These are phyloP conservation scores for Cryptococcus sp. DNA, from an alignment of 1,284 basidiomycete species.

Conservation along the genomic window DNA sequence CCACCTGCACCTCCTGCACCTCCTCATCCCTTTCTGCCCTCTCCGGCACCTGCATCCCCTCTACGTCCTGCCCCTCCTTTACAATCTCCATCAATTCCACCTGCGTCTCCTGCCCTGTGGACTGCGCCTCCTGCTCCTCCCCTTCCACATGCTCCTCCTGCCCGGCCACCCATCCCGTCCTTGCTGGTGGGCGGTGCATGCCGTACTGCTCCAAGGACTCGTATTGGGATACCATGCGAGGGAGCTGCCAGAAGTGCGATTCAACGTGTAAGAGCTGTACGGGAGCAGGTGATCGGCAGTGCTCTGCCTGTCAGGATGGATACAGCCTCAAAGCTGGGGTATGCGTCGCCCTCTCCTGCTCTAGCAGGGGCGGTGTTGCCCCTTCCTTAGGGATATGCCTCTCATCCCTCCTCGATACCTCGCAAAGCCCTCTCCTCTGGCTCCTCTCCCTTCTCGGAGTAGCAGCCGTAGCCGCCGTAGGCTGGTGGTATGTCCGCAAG, in stretches of 20 bases:
- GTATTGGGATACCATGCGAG: slow-evolving; percentile 37
- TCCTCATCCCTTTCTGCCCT: slow-evolving; percentile 29
- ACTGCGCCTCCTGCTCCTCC: slow-evolving; percentile 47
- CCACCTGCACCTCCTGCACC: slow-evolving; percentile 44
- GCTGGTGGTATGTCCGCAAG: slow-evolving; percentile 30
- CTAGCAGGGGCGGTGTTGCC: slow-evolving; percentile 21
- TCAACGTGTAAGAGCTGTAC: slow-evolving; percentile 43
- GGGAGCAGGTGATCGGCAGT: slow-evolving; percentile 24
- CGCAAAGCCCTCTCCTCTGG: slow-evolving; percentile 17
- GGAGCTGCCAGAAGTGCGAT: slow-evolving; percentile 43
- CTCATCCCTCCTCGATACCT: slow-evolving; percentile 25
- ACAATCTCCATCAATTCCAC: slow-evolving; percentile 33
- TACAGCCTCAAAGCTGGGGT: slow-evolving; percentile 34
- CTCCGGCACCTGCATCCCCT: slow-evolving; percentile 41
- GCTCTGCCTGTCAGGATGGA: slow-evolving; percentile 44
- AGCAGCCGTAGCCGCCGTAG: slow-evolving; percentile 16
- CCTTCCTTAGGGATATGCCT: slow-evolving; percentile 48
- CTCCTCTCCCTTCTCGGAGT: slow-evolving; percentile 27
- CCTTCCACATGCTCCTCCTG: slow-evolving; percentile 42
- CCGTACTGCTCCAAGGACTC: slow-evolving; percentile 38
- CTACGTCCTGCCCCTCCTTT: slow-evolving; percentile 37
- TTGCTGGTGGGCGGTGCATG: slow-evolving; percentile 43
- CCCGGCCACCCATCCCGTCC: slow-evolving; percentile 40
- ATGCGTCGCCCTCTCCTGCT: slow-evolving; percentile 38
- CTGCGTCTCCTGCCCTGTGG: slow-evolving; percentile 48